These are phyloP conservation scores for Mycena polygramma DNA, from an alignment of 768 basidiomycete genomes.

Conservation along the genomic window DNA sequence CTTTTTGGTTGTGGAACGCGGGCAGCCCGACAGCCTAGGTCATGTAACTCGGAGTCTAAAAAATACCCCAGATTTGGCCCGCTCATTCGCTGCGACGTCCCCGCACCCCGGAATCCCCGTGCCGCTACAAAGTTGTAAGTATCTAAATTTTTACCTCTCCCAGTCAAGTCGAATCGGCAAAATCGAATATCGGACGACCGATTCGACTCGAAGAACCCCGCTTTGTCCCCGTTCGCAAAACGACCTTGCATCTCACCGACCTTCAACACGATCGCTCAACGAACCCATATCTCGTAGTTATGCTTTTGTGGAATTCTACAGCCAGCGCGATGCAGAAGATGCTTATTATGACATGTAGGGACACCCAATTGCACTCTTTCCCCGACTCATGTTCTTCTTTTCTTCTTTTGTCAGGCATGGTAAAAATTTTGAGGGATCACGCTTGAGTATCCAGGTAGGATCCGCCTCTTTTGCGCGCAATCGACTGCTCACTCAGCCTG, in stretches of 20 bases:
- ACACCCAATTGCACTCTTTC: background rate
- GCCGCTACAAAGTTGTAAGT: conserved; percentile 89
- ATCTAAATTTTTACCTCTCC: conserved; percentile 39
- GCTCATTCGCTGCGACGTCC: conserved; percentile 90
- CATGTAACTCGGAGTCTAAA: background rate
- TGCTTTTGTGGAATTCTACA: conserved; percentile 89
- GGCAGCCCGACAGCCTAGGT: too few relatives aligned
- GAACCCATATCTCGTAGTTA: conserved; percentile 72
- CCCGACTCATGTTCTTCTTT: background rate
- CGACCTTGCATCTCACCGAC: conserved; percentile 48
- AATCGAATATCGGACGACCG: conserved; percentile 29
- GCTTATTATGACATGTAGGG: conserved; percentile 86
- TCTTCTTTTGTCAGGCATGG: conserved; percentile 69
- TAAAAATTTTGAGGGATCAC: conserved; percentile 77
- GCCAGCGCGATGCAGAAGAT: conserved; percentile 82
- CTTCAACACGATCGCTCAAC: conserved; percentile 71
- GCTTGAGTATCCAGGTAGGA: conserved; percentile 78
- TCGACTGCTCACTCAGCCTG: background rate
- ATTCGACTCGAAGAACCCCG: conserved; percentile 31
- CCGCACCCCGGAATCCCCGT: conserved; percentile 85
- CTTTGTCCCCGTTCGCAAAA: conserved; percentile 46
- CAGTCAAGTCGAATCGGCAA: conserved; percentile 45
- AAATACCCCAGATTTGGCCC: conserved; percentile 73
- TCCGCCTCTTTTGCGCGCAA: background rate
- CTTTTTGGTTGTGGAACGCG: background rate